Evolutionary conservation across 176 grass and related monocot species (phyloP), one percentile per base, ranked within the genome.

Genomic region (Eleusine indica): DNA sequence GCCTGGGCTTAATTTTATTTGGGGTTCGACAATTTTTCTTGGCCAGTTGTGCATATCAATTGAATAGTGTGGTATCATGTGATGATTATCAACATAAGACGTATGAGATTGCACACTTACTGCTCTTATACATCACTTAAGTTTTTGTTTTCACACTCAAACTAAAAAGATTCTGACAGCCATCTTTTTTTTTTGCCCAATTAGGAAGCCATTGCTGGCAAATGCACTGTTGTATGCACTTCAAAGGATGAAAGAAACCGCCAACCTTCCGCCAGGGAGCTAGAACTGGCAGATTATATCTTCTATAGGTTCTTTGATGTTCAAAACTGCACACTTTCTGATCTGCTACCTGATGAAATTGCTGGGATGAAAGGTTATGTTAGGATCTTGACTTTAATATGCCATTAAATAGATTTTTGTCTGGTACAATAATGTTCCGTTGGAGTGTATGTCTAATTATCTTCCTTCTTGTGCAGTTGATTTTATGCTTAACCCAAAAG

Each of bases 241-340:
- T 99, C 83, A 83, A 94, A 87, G 60, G 93, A 99, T 52, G 32
- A 83, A 52, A 91, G 86, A 54, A 99, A 99, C 77, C 83, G 65
- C 12, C 87, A 91, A 70, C 96, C 96, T 87, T 89, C 93, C 66
- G 70, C 74, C 3, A 64, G 6, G 74, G 96, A 96, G 51, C 68
- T 73, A 85, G 81, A 71, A 62, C 83, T 80, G 70, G 91, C 96
- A 40, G 96, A 99, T 80, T 94, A 87, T 71, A 81, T 99, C 74
- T 99, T 96, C 57, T 92, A 91, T 88, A 90, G 83, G 71, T 78
- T 90, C 49, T 99, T 96, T 64, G 71, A 99, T 89, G 93, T 91
- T 72, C 41, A 44, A 58, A 90, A 52, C 6, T 82, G 71, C 47
- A 89, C 54, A 35, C 82, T 99, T 70, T 92, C 86, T 30, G 96